phyloP scores from a whole-genome alignment of 1,284 basidiomycete species.

The Lentinula novae-zelandiae region DNA sequence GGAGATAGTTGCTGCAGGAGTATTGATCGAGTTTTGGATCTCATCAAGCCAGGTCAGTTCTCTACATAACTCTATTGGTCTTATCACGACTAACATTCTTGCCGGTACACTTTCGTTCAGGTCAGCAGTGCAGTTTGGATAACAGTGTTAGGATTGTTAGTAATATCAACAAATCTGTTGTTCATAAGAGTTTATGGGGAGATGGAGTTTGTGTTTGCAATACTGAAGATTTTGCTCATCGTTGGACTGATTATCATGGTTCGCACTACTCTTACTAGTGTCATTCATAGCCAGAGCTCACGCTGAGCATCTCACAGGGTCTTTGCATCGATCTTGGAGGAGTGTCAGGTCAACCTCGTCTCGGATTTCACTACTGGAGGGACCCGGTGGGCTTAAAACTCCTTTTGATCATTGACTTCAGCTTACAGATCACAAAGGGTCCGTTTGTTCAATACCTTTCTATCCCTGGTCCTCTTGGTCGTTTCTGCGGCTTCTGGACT shows the following conservation, averaged over 20 bases:
- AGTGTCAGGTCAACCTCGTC: conserved; percentile 19
- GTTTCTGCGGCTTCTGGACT: conserved; percentile 20
- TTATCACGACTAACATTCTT: background rate
- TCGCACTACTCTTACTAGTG: background rate
- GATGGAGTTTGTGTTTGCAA: conserved; percentile 12
- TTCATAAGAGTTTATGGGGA: conserved; percentile 12
- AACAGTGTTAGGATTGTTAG: conserved; percentile 1
- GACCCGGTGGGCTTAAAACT: conserved; percentile 8
- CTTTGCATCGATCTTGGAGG: conserved; percentile 23
- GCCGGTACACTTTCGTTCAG: background rate
- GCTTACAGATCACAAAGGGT: background rate
- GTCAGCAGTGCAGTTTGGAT: conserved; percentile 1
- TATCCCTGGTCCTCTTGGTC: conserved; percentile 17
- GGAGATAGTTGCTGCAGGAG: conserved; percentile 12
- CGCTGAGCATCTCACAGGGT: background rate
- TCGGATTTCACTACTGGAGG: conserved; percentile 24
- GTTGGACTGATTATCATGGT: conserved; percentile 11
- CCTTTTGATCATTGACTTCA: background rate
- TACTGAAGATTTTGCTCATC: conserved; percentile 16
- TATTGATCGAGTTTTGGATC: conserved; percentile 18
- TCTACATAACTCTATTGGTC: no score
- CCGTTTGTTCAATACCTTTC: conserved; percentile 16
- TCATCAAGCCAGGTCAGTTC: conserved; percentile 7
- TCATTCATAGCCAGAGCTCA: background rate
- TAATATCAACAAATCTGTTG: conserved; percentile 1